Evolutionary conservation across 495 filamentous ascomycete genomes (phyloP), one percentile per base, ranked within the genome.

Genomic region (Aspergillus hancockii): DNA sequence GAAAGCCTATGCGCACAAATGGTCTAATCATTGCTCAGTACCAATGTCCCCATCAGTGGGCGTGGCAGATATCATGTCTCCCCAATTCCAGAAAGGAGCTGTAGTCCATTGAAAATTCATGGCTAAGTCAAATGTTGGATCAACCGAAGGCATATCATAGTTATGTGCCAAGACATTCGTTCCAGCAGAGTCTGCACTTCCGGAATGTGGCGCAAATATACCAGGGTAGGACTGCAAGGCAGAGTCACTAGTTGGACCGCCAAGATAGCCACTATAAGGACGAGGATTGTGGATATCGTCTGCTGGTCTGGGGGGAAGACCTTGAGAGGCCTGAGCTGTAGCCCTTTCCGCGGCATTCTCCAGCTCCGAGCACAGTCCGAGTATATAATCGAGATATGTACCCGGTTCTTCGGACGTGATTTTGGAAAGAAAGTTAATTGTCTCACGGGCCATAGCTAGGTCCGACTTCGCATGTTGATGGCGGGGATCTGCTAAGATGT

Each of bases 371-470:
- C 62, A 67, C 8, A 61, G n/a, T 2, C 51, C 41, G 13, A 67
- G 45, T 19, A 67, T 57, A 50, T 58, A 65, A 41, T 67, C 65
- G 12, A 59, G 32, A 58, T 60, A 67, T 40, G 65, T 67, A 23
- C 57, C 62, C 43, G 60, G 62, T 28, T 67, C 65, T 30, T 65
- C 53, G 8, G 50, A 55, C 28, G 65, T 49, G 2, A 62, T 40
- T 7, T 46, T 28, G 12, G 54, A 31, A 5, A 67, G 57, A 22
- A 63, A 65, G 0, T 14, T 21, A 3, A 59, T 40, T 1, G 31
- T 52, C 4, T 49, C 45, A 4, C 34, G 23, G 7, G 61, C 46
- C 52, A 63, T 54, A 8, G 22, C 9, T 23, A 64, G 49, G 47
- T 67, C 65, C n/a, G 18, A 6, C 14, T 23, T 25, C 5, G 57